Base-by-base conservation (phyloP, 495 filamentous ascomycete genomes). In the Staphylotrichum tortipilum region DNA sequence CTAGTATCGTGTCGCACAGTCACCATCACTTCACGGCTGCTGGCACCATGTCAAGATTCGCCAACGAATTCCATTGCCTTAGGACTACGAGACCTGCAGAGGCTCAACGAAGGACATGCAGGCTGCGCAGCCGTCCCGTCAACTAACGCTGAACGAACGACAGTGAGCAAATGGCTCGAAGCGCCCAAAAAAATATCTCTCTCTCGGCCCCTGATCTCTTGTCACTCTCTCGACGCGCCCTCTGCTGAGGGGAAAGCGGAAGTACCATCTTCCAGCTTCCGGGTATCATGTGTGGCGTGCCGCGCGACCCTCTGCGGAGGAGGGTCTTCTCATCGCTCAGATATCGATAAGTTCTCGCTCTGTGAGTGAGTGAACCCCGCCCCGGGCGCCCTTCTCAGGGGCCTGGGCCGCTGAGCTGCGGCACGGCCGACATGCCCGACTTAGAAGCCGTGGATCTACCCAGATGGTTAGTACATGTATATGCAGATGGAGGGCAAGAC, bases 391-490 rank as follows among this genome's bases (percentile, higher is more conserved):
- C 49, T 52, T 50, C 19, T 49, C 26, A 50, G 54, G 39, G 19
- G 35, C 15, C 47, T 34, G 46, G 49, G 50, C 36, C 42, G 42
- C 49, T 46, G 50, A 54, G 43, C 56, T 55, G 51, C 52, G 54
- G 58, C 62, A 57, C 53, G 46, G 45, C 50, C 21, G 58, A 63
- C 71, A 69, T 65, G 58, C 38, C 45, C 44, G 55, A 68, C 66
- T 78, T 84, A 88, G 78, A 86, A 86, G 70, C 84, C 84, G 73
- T 88, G 84, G 78, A 88, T 80, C 77, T 79, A 47, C 31, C 2
- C 6, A 26, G 10, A 12, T 4, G 15, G 41, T 44, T 2, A 38
- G 54, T 9, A 34, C 30, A 21, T 33, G 21, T n/a, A n/a, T 44
- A 17, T 51, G 47, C 17, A 51, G 1, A 49, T 23, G n/a, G 18